A percentile compares a stretch with the other conserved stretches of the same genome.
These are phyloP conservation scores for Calonectria crousiana DNA, from an alignment of 2,329 filamentous ascomycete species.

Conservation along the genomic window DNA sequence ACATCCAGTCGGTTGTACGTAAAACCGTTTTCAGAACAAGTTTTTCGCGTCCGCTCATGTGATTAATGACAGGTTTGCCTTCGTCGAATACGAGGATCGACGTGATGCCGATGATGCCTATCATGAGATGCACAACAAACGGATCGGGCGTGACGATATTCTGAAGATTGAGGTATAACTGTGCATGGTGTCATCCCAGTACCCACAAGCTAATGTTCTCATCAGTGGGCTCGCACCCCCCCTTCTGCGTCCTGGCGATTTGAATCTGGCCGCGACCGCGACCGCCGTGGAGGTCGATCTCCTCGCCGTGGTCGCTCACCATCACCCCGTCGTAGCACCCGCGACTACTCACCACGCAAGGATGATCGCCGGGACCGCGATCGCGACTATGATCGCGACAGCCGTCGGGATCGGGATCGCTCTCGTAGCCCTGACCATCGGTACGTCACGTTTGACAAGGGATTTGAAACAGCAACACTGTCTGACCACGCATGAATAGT, in stretches of 20 bases:
- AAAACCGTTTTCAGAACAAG: neutral
- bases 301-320: constrained; percentile 80
- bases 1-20: constrained; percentile 96
- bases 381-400: constrained; percentile 82
- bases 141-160: constrained; percentile 93
- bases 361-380: constrained; percentile 87
- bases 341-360: constrained; percentile 89
- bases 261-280: constrained; percentile 87
- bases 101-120: constrained; percentile 99
- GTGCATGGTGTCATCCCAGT: no score
- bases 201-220: constrained; percentile 1
- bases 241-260: constrained; percentile 99
- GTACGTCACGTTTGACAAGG: constrained; percentile 49
- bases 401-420: constrained; percentile 81
- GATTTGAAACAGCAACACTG: neutral
- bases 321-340: constrained; percentile 80
- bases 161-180: constrained; percentile 92
- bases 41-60: constrained; percentile 24
- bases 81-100: constrained; percentile 98
- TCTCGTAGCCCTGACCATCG: constrained; percentile 77
- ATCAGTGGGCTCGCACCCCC: constrained; percentile 95
- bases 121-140: constrained; percentile 99
- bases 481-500: constrained; percentile 45
- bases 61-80: constrained; percentile 79
- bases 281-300: constrained; percentile 72